Evolutionary conservation across 768 basidiomycete genomes (phyloP), one percentile per base, ranked within the genome.

Genomic region (Termitomyces sp.): DNA sequence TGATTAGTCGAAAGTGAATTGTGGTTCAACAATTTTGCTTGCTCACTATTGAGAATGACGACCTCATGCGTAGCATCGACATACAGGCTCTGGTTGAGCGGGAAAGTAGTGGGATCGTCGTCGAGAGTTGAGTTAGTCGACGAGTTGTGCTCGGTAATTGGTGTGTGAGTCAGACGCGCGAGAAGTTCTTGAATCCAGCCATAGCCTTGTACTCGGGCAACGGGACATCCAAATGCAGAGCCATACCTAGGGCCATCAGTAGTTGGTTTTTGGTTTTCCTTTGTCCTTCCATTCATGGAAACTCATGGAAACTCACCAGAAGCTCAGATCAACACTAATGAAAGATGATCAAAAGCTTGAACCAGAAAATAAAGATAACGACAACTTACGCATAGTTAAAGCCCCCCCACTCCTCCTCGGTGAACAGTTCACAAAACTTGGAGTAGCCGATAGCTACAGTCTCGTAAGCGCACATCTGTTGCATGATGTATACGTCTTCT

Each of bases 51-150:
- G n/a, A 93, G 73, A 0, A 95, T 85, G 41, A 95, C 89, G n/a
- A 93, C 91, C 65, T 96, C 94, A 58, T 95, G 95, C 2, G 89
- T 91, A 6, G 91, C 91, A 68, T 96, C 94, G 7, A 93, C 92
- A 59, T 94, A 95, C 36, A 95, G 69, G 56, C 77, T 81, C 55
- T 91, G 83, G 27, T 80, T 73, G 1, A 93, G 77, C 7, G 89
- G 90, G 81, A 90, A 91, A 0, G 83, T 88, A 18, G 79, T 76
- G 0, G 78, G 75, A 63, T 81, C 84, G 60, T 89, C 81, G 61
- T 94, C 80, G 55, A 95, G 77, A 0, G 93, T 93, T 13, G 86
- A 76, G 67, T 98, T 98, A 5, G 91, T 95, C 0, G 90, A 89
- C 16, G 91, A 86, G 68, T 93, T 89, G 75, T 90, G 85, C 11